Evolutionary conservation across 352 stramenopile species (phyloP), one percentile per base, ranked within the genome.

Genomic region (Hyaloperonospora arabidopsidis): DNA sequence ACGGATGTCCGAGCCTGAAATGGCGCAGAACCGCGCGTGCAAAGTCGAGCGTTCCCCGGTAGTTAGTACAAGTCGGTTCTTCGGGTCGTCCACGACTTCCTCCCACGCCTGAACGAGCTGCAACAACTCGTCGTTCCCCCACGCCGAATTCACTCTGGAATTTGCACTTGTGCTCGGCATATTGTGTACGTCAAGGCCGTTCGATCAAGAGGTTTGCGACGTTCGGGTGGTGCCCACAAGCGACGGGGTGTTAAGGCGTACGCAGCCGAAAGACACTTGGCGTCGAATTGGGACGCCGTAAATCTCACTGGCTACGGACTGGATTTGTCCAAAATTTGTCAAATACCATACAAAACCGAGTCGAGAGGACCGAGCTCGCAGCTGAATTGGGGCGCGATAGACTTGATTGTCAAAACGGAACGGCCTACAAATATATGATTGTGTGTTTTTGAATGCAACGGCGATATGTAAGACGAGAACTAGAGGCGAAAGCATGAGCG

Each of bases 41-140:
- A 76, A 29, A 11, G 52, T 54, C 0, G 45, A 12, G 8, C 63
- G 65, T 45, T 76, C 68, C 1, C 32, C 38, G 0, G 59, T 45
- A 7, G 57, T 46, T 18, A 67, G 45, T 43, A 65, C 13, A 0
- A 69, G 49, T 0, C 54, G 54, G 49, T 72, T 49, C 14, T 63
- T 64, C n/a, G 64, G 68, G 45, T 68, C 55, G 45, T 64, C 54
- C 41, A 73, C 57, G 14, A 64, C 64, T 29, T 64, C 52, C 17
- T 61, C 55, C 68, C 68, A 76, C 2, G 61, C 68, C 10, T 63
- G 52, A 2, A 73, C 52, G 29, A 76, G 54, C 34, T 57, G 45
- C n/a, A 61, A 40, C 45, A 72, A 52, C 36, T 72, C 63, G 15
- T 70, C 41, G 18, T 22, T 41, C 14, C n/a, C 41, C 65, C 65